Evolutionary conservation across 1,139 yeast species (phyloP).

Genomic region (Geotrichum aggregatum): DNA sequence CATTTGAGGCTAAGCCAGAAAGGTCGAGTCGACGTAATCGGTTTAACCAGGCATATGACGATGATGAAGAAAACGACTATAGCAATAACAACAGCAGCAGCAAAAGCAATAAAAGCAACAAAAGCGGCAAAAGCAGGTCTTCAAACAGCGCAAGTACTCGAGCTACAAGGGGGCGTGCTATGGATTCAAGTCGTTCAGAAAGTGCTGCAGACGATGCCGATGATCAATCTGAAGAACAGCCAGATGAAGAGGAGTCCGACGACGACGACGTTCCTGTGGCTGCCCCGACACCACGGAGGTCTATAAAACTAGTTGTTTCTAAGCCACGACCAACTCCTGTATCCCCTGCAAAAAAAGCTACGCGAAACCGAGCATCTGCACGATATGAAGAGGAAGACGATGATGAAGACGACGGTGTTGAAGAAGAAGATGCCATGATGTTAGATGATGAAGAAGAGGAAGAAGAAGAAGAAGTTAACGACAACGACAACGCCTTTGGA

Average conservation of each 20-base stretch:
- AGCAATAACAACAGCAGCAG: slow-evolving; percentile 21
- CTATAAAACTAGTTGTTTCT: slow-evolving; percentile 18
- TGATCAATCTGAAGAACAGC: slow-evolving; percentile 16
- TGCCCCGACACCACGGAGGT: slow-evolving; percentile 10
- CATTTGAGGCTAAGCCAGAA: slow-evolving; percentile 3
- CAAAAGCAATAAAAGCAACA: no score
- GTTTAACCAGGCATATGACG: slow-evolving; percentile 5
- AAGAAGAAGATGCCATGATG: no score
- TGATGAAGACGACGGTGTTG: slow-evolving; percentile 26
- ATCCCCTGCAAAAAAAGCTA: slow-evolving; percentile 14
- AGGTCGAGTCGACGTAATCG: slow-evolving; percentile 7
- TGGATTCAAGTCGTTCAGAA: slow-evolving; percentile 16
- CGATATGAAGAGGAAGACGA: slow-evolving; percentile 25
- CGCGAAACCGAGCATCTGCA: slow-evolving; percentile 23
- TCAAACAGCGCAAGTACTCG: neutral
- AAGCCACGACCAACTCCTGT: slow-evolving; percentile 10
- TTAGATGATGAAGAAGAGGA: slow-evolving; percentile 26
- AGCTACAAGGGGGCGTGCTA: slow-evolving; percentile 1
- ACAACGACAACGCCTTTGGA: slow-evolving; percentile 22
- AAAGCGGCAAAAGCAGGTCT: slow-evolving; percentile 24
- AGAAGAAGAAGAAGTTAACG: slow-evolving; percentile 27
- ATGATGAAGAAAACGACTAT: slow-evolving; percentile 9
- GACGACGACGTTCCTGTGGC: slow-evolving; percentile 22
- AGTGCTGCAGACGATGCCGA: slow-evolving; percentile 23
- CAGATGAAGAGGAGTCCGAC: slow-evolving; percentile 24